Base-by-base conservation (phyloP, 2,329 filamentous ascomycete genomes). In the Fusarium irregulare region DNA sequence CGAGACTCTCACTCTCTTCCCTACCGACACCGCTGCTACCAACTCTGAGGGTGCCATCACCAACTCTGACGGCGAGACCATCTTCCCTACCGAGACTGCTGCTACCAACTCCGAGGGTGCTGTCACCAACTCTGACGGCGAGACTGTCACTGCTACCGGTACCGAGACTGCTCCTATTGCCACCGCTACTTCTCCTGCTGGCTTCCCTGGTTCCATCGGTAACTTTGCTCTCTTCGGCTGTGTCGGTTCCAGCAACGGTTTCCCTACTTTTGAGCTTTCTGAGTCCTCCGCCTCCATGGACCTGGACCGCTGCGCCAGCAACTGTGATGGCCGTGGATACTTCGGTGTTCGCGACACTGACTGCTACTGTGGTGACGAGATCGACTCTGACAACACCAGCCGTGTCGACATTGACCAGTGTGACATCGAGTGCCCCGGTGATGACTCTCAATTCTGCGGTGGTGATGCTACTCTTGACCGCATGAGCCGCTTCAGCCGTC, bases 161-260 rank as follows among this genome's bases (percentile, higher is more conserved):
- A 74, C 76, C 8, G 73, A 74, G 23, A 76, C 72, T 23, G 75
- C 68, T 32, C 60, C 79, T 28, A 76, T 69, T 20, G 62, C 78
- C 44, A 73, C 80, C 40, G 61, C 60, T 44, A 69, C 67, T 8
- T 54, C 61, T 7, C 49, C 58, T 45, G 3, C 63, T 47, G 25
- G 64, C 42, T 64, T 75, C 62, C 76, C 77, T 9, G 23, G 41
- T 4, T 16, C 27, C 6, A 42, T 74, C 4, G 60, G 56, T 7
- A 64, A 70, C 58, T 78, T 76, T 60, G 47, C 57, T 21, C 55
- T 75, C 41, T 68, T 70, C 28, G 78, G 77, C 48, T 80, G 78
- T 56, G 65, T 71, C 40, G 47, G 53, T 16, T 76, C 74, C 4
- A 20, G 46, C 3, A 55, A 44, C 0, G 68, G 62, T 8, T 77